phyloP scores from a whole-genome alignment of 352 stramenopile genomes.

The Phytopythium montanum region DNA sequence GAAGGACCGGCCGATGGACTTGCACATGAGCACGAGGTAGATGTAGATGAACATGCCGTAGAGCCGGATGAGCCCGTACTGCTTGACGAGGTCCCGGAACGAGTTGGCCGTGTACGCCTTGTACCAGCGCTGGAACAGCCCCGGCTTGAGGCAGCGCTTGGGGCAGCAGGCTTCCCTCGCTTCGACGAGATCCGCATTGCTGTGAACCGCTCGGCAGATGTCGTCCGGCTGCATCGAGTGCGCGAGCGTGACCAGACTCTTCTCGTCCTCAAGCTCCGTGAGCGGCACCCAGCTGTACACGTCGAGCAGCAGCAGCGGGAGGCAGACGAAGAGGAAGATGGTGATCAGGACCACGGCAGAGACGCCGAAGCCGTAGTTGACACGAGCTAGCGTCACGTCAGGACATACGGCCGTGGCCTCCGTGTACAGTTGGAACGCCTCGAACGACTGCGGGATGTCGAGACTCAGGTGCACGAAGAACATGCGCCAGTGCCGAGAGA shows the following conservation, averaged over 20 bases:
- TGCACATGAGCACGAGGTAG: slow-evolving; percentile 46
- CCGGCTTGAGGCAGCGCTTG: slow-evolving; percentile 6
- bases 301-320: slow-evolving; percentile 52
- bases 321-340: slow-evolving; percentile 45
- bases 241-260: slow-evolving; percentile 21
- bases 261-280: slow-evolving; percentile 29
- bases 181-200: slow-evolving; percentile 47
- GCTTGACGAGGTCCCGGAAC: slow-evolving; percentile 31
- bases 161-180: slow-evolving; percentile 7
- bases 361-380: slow-evolving; percentile 43
- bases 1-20: slow-evolving; percentile 37
- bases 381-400: slow-evolving; percentile 15
- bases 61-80: slow-evolving; percentile 38
- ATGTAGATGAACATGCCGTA: slow-evolving; percentile 44
- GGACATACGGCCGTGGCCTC: slow-evolving; percentile 11
- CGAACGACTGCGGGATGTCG: slow-evolving; percentile 9
- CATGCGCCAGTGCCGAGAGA: slow-evolving; percentile 30
- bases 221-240: slow-evolving; percentile 25
- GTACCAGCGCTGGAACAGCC: slow-evolving; percentile 22
- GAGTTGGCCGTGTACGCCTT: slow-evolving; percentile 31
- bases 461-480: slow-evolving; percentile 26
- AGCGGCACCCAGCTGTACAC: slow-evolving; percentile 57
- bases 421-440: slow-evolving; percentile 18
- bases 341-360: slow-evolving; percentile 32
- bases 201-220: slow-evolving; percentile 50